Percentiles rank a stretch among this genome's conserved stretches.
Evolutionary conservation across 169 alveolate species (phyloP).

Genomic region (Cryptosporidium felis): DNA sequence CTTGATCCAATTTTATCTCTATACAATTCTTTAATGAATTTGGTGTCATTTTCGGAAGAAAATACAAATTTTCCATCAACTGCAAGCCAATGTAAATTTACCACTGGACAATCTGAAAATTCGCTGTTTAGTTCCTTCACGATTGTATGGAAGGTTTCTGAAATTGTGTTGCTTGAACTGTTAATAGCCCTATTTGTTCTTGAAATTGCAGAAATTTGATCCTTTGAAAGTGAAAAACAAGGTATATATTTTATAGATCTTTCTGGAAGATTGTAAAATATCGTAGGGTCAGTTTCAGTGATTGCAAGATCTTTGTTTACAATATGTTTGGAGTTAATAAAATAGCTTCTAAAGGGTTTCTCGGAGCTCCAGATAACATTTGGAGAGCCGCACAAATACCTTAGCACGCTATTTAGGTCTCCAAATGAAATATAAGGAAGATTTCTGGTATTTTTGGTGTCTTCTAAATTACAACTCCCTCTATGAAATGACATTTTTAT

Average conservation of each 20-base stretch:
- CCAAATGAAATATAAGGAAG: slow-evolving; percentile 15
- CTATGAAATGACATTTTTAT: slow-evolving; percentile 44
- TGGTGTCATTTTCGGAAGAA: slow-evolving; percentile 15
- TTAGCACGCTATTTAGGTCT: slow-evolving; percentile 50
- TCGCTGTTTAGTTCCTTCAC: neutral
- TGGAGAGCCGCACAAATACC: slow-evolving; percentile 39
- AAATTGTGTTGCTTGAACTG: neutral
- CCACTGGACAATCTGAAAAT: neutral
- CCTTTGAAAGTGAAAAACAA: slow-evolving; percentile 9
- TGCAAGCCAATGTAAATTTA: slow-evolving; percentile 50
- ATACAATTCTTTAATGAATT: neutral
- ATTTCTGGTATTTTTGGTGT: neutral
- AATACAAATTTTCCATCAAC: slow-evolving; percentile 65
- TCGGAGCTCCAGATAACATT: slow-evolving; percentile 45
- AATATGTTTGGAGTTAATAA: neutral
- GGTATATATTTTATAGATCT: slow-evolving; percentile 30
- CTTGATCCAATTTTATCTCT: neutral
- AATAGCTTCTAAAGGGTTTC: slow-evolving; percentile 21
- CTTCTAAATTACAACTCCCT: slow-evolving; percentile 6
- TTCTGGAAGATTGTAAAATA: slow-evolving; percentile 40
- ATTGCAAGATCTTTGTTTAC: neutral
- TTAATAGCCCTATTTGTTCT: neutral
- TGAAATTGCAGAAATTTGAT: neutral
- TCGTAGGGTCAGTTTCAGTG: slow-evolving; percentile 6
- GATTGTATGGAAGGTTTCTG: slow-evolving; percentile 29